Evolutionary conservation across 805 yeast genomes (phyloP), one percentile per base, ranked within the genome.

Genomic region (Schwanniomyces pseudopolymorphus): DNA sequence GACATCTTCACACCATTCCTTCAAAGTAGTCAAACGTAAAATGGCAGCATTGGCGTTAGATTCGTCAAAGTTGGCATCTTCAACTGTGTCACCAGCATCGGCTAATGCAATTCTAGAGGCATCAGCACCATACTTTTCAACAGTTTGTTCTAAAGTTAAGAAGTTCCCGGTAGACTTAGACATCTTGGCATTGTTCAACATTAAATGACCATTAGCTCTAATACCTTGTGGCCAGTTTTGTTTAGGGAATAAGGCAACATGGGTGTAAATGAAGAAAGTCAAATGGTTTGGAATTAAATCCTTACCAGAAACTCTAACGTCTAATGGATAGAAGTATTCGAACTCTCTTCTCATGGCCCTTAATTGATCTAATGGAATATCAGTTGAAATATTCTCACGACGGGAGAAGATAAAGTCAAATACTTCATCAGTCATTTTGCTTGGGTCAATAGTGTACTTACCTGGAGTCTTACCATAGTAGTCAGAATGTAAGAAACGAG

Each of bases 31-130:
- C 65, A 94, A 79, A 74, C 99, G 87, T 67, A 94, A 80, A 66
- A 94, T 91, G 21, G 98, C 97, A 40, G 99, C 97, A 62, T 94
- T 94, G 45, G 99, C 99, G 62, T 85, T 91, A 50, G 89, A 74
- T 73, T 94, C 99, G 61, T 94, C 99, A 63, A 94, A 88, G 76
- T 94, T 94, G 44, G 99, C 99, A 69, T 94, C 99, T 73, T 94
- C 99, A 56, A 90, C 83, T 37, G 94, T 77, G 66, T 94, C 99
- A 76, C 99, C 99, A 43, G 97, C 97, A 75, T 94, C 99, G 39
- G 98, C 99, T 54, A 94, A 75, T 4, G 99, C 97, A 66, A 94
- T 88, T 78, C 99, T 87, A 9, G 96, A 77, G 36, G 98, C 97
- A 69, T 94, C 99, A 43, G 98, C 96, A 68, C 99, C 99, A 57